Base-by-base conservation (phyloP, 345 rosid species). In the Salix brachista region DNA sequence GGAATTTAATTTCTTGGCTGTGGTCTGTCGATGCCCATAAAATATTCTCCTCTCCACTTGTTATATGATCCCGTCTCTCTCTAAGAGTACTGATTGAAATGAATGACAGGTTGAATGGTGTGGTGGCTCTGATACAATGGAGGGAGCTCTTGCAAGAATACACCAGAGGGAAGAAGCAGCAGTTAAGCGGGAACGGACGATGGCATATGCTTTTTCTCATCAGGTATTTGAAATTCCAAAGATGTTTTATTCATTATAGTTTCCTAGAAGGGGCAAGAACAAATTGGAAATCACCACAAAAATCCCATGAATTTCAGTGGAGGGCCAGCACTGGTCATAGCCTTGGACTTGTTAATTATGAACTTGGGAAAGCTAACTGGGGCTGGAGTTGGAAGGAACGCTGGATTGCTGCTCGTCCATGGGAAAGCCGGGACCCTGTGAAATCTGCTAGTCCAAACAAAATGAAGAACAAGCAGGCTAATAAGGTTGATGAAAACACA, bases 371-470 rank as follows among this genome's bases (percentile, higher is more conserved):
- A 85, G 88, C 89, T 0, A 90, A 89, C 50, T 96, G 98, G 97
- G 96, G 94, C 70, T 96, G 99, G 99, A 93, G 99, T 84, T 96
- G 99, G 97, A 90, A 78, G 87, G 98, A 96, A 64, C 90, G 94
- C 37, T 96, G 99, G 99, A 86, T 96, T 60, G 87, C 97, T 79
- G 94, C 85, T 82, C 86, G 96, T 17, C 99, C 99, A 32, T 96
- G 99, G 99, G 98, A 96, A 81, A 88, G 86, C 71, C 92, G 94
- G 58, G 72, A 85, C 28, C 87, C 89, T 39, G 30, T 67, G 44
- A 79, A 79, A 68, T 80, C 83, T 73, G 21, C 52, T 39, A 89
- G 81, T 82, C 93, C 94, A 62, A 92, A 86, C 80, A 90, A 90
- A 81, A 73, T 56, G 6, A 88, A 83, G 78, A 86, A 26, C 56